A percentile compares a stretch with the other conserved stretches of the same genome.
phyloP scores from a whole-genome alignment of 305 asterid species.

The Solanum aculeatissimum region DNA sequence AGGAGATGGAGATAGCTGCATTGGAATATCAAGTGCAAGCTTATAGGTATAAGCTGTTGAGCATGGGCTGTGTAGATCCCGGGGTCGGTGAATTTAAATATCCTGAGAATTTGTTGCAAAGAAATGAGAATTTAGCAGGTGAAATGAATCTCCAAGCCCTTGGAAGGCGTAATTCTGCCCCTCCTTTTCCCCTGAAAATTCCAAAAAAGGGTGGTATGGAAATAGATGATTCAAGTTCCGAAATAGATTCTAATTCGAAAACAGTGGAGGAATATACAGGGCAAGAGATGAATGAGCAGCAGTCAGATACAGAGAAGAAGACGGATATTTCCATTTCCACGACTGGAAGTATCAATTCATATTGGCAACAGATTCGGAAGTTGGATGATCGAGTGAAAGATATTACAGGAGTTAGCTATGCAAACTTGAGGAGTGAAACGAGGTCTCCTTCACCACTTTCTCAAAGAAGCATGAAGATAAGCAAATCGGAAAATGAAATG shows the following conservation, averaged over 20 bases:
- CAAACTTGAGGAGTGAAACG: constrained; percentile 14
- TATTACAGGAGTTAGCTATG: constrained; percentile 39
- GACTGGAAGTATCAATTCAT: constrained; percentile 30
- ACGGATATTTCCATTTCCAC: constrained; percentile 17
- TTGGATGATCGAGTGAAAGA: constrained; percentile 46
- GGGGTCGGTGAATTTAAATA: constrained; percentile 32
- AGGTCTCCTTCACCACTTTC: constrained; percentile 35
- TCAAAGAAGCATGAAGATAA: constrained; percentile 14
- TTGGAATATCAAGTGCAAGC: constrained; percentile 70
- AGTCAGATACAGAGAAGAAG: constrained; percentile 28
- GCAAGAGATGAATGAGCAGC: constrained; percentile 17
- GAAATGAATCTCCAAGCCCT: constrained; percentile 18
- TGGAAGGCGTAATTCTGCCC: constrained; percentile 57
- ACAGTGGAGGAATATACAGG: constrained; percentile 24
- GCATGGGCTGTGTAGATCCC: constrained; percentile 57
- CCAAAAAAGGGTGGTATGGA: constrained; percentile 30
- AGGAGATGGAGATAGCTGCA: constrained; percentile 79
- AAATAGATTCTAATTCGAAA: constrained; percentile 12
- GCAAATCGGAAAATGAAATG: constrained; percentile 5
- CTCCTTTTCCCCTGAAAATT: constrained; percentile 21
- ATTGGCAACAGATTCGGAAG: constrained; percentile 56
- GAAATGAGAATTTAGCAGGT: constrained; percentile 23
- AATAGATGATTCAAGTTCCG: constrained; percentile 25
- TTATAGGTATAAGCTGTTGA: constrained; percentile 47
- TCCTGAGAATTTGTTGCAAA: constrained; percentile 43